Conservation (phyloP, 805 yeast species). For the Peterozyma xylosa region DNA sequence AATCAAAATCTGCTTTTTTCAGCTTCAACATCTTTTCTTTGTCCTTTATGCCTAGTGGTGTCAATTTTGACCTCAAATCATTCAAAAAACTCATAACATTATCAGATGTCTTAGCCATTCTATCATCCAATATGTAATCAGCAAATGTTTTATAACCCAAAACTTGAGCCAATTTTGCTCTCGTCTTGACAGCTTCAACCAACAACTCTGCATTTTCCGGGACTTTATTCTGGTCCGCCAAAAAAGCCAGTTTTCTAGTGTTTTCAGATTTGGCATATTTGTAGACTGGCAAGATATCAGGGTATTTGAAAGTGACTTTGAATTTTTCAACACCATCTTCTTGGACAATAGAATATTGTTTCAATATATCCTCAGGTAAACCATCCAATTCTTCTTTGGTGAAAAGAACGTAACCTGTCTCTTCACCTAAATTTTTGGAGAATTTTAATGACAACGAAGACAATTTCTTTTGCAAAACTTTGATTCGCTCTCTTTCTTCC, state of each 20-base stretch:
- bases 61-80: constrained; percentile 52
- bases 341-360: constrained; percentile 44
- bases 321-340: constrained; percentile 29
- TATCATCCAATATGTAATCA: constrained; percentile 62
- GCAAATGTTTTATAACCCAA: constrained; percentile 67
- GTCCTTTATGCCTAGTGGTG: constrained; percentile 54
- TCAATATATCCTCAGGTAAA: constrained; percentile 57
- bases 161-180: constrained; percentile 53
- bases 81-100: constrained; percentile 54
- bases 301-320: constrained; percentile 75
- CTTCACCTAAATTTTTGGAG: constrained; percentile 64
- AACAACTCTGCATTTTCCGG: constrained; percentile 59
- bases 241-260: constrained; percentile 59
- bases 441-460: constrained; percentile 51
- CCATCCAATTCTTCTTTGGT: constrained; percentile 64
- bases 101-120: constrained; percentile 70
- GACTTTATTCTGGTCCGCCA: constrained; percentile 63
- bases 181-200: constrained; percentile 48
- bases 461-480: constrained; percentile 50
- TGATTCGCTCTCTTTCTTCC: constrained; percentile 47
- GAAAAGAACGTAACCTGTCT: constrained; percentile 52
- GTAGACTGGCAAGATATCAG: constrained; percentile 72
- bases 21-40: constrained; percentile 36
- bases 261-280: constrained; percentile 58
- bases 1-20: constrained; percentile 44